phyloP scores from a whole-genome alignment of 2,329 filamentous ascomycete species.

The Fusarium denticulatum region DNA sequence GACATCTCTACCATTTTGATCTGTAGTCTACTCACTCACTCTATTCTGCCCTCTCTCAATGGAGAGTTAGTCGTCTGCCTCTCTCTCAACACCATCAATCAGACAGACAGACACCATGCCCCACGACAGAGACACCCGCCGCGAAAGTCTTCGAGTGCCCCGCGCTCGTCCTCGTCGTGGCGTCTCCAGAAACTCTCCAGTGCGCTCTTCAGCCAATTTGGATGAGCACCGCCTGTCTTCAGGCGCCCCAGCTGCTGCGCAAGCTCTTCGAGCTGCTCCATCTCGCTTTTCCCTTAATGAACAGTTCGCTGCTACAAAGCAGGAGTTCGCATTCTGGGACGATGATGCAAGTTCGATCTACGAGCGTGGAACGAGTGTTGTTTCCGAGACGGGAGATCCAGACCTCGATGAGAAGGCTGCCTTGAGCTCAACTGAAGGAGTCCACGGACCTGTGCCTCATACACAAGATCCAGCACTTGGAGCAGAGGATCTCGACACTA shows the following conservation, averaged over 20 bases:
- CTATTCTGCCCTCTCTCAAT: neutral
- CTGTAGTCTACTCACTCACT: neutral
- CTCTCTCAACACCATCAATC: slow-evolving; percentile 5
- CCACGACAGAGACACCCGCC: slow-evolving; percentile 37
- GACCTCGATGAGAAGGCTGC: slow-evolving; percentile 27
- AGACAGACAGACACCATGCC: slow-evolving; percentile 33
- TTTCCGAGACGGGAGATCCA: slow-evolving; percentile 30
- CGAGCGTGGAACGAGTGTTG: slow-evolving; percentile 45
- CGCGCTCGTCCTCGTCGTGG: slow-evolving; percentile 34
- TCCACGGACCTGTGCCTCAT: neutral
- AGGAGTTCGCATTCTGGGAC: slow-evolving; percentile 59
- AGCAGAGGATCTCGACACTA: slow-evolving; percentile 36
- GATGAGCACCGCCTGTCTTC: slow-evolving; percentile 39
- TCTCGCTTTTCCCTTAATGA: slow-evolving; percentile 60
- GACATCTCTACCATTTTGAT: slow-evolving; percentile 10
- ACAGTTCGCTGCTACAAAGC: slow-evolving; percentile 59
- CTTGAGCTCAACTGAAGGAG: slow-evolving; percentile 22
- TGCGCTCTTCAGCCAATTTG: slow-evolving; percentile 37
- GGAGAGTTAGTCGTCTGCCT: slow-evolving; percentile 14
- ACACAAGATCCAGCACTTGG: neutral
- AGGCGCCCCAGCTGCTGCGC: slow-evolving; percentile 19
- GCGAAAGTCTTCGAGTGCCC: slow-evolving; percentile 45
- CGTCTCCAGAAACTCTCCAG: slow-evolving; percentile 36
- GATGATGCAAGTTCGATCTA: slow-evolving; percentile 59
- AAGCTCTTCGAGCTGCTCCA: slow-evolving; percentile 48